Base-by-base conservation (phyloP, 345 rosid species). In the Draba incana region DNA sequence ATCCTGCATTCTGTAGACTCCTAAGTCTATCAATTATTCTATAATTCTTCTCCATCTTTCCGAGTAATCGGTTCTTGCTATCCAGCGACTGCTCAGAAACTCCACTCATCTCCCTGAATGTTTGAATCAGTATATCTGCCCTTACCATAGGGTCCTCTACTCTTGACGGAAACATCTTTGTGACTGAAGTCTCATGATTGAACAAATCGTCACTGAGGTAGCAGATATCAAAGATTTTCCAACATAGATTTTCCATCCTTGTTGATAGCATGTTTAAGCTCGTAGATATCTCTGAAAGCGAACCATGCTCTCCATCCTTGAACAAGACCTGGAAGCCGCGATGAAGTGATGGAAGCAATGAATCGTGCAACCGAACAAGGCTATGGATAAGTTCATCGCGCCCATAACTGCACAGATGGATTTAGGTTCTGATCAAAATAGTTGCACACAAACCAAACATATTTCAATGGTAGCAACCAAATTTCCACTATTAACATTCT, bases 121-220 rank as follows among this genome's bases (percentile, higher is more conserved):
- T 84, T 80, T 91, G 95, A 62, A 94, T 75, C 70, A 94, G 69
- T 68, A 94, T 85, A 73, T 94, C 96, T 63, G 88, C 84, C 74
- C 99, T 85, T 64, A 94, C 72, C 65, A 87, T 58, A 52, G 99
- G 99, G 78, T 94, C 97, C 75, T 91, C 97, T 14, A 94, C 85
- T 45, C 83, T 87, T 45, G 96, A 89, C 1, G 99, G 96, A 66
- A 88, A 85, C 70, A 94, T 89, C 84, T 91, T 91, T 27, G 92
- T 76, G 56, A 78, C 64, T 27, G 79, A 62, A 37, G 75, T 75
- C 43, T 66, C 73, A 60, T 82, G 81, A 69, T 78, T 75, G 77
- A 79, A 69, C 46, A 81, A 66, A 56, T 81, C 92, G 69, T 70
- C 77, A 52, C 85, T 84, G 50, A 94, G 82, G 78, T 86, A 94